Conservation (phyloP, 345 rosid species). For the Kernera saxatilis region DNA sequence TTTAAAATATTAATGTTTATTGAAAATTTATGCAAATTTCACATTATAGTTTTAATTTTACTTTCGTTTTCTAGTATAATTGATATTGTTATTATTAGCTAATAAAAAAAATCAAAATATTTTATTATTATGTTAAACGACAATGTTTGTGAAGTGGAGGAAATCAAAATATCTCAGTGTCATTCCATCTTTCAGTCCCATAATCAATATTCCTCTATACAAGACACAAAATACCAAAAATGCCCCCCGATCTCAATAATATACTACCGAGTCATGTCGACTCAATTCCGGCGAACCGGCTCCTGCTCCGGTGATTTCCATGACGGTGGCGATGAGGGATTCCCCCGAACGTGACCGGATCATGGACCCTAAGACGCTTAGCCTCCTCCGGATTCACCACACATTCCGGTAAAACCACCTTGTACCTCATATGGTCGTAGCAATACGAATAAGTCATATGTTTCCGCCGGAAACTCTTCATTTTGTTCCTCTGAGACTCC, state of each 20-base stretch:
- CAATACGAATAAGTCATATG: constrained; percentile 94
- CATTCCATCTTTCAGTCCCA: constrained; percentile 1
- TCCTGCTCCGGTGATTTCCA: constrained; percentile 36
- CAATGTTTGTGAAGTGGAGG: background rate
- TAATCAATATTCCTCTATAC: constrained; percentile 20
- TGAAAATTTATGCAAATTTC: background rate
- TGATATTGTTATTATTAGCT: background rate
- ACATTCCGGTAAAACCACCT: constrained; percentile 61
- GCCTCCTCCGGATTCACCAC: constrained; percentile 54
- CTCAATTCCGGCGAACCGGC: background rate
- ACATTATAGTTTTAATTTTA: background rate
- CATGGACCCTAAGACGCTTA: constrained; percentile 48
- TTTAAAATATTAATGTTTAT: background rate
- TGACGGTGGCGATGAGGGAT: constrained; percentile 37
- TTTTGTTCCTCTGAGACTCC: constrained; percentile 43
- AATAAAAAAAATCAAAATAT: background rate
- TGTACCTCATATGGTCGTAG: constrained; percentile 73
- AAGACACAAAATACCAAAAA: constrained; percentile 15
- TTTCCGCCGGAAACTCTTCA: constrained; percentile 67
- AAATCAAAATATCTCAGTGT: background rate
- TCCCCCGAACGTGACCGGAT: constrained; percentile 78
- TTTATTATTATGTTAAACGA: background rate
- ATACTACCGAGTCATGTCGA: constrained; percentile 19
- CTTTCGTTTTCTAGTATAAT: background rate
- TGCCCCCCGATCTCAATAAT: background rate